Base-by-base conservation (phyloP, 2,329 filamentous ascomycete species). In the Beauveria rudraprayagi region DNA sequence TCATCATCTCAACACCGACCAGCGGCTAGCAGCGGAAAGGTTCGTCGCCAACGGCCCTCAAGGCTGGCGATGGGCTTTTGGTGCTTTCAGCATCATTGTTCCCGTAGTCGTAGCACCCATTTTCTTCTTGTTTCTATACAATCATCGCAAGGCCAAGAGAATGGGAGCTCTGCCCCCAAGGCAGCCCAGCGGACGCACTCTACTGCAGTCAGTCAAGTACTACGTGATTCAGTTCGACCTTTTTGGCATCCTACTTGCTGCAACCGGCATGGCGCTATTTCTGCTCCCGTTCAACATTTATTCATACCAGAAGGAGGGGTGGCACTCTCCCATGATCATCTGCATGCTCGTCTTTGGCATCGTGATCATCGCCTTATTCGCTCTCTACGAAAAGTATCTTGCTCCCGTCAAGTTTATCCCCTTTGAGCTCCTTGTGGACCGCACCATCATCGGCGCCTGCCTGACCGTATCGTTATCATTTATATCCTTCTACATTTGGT, bases 331-430 rank as follows among this genome's bases (percentile, higher is more conserved):
- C 47, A 78, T 80, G 64, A 84, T 87, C 67, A 80, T 87, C 61
- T 75, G 78, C 59, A 86, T 87, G 83, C 78, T 80, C 46, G 77
- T 86, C 1, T 70, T 89, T 26, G 88, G 88, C 7, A 77, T 83
- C 34, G 66, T 84, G 0, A 78, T 82, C 41, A 74, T 91, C 2
- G 67, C 83, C 43, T 61, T 76, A n/a, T 83, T 87, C 64, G 78
- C 73, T 1, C 62, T 83, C 2, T 85, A 81, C 72, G 84, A 89
- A 71, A 78, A 73, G 24, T 84, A 76, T 60, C 65, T 84, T n/a
- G 82, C 85, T 0, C 80, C 78, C 0, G 76, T 76, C 14, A 81
- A 84, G 2, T 82, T 89, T 70, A 74, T 89, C 28, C 81, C 77
- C 16, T 79, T 76, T 66, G 64, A 71, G 47, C 72, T 86, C 65